These are phyloP conservation scores for Botrytis cinerea DNA, from an alignment of 2,329 filamentous ascomycete species.

Conservation along the genomic window DNA sequence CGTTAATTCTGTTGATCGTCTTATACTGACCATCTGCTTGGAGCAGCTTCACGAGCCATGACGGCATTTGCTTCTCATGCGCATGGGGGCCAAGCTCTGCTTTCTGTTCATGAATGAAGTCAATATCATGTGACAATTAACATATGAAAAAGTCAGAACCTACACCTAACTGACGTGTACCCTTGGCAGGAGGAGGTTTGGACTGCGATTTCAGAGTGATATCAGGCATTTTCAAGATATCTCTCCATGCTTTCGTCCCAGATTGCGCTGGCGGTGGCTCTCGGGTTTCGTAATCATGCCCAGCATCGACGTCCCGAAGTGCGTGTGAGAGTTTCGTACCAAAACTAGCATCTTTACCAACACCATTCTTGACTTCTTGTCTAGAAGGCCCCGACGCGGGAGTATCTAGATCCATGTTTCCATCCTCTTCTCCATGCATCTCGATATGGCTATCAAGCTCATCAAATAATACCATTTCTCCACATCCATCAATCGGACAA, in stretches of 20 bases:
- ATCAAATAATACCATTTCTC: constrained; percentile 54
- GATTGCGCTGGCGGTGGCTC: constrained; percentile 28
- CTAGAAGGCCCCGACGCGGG: neutral
- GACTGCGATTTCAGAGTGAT: constrained; percentile 23
- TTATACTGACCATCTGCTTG: constrained; percentile 57
- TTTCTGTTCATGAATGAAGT: constrained; percentile 42
- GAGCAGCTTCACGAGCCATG: constrained; percentile 64
- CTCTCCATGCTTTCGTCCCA: constrained; percentile 39
- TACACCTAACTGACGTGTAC: constrained; percentile 41
- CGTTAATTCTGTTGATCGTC: constrained; percentile 52
- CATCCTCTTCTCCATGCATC: constrained; percentile 48
- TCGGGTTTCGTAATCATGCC: constrained; percentile 17
- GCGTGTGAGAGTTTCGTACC: constrained; percentile 22
- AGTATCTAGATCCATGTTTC: constrained; percentile 28
- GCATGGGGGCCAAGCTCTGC: constrained; percentile 71
- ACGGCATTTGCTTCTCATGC: constrained; percentile 73
- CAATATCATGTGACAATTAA: constrained; percentile 27
- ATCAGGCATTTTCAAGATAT: constrained; percentile 41
- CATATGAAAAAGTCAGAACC: constrained; percentile 27
- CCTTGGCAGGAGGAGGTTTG: constrained; percentile 18
- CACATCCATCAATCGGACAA: constrained; percentile 59
- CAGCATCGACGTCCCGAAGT: constrained; percentile 34
- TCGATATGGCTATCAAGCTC: constrained; percentile 62
- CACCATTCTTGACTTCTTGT: neutral
- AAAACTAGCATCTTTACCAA: constrained; percentile 26